Conservation (phyloP, 2,329 filamentous ascomycete species). For the Colletotrichum chrysophilum region DNA sequence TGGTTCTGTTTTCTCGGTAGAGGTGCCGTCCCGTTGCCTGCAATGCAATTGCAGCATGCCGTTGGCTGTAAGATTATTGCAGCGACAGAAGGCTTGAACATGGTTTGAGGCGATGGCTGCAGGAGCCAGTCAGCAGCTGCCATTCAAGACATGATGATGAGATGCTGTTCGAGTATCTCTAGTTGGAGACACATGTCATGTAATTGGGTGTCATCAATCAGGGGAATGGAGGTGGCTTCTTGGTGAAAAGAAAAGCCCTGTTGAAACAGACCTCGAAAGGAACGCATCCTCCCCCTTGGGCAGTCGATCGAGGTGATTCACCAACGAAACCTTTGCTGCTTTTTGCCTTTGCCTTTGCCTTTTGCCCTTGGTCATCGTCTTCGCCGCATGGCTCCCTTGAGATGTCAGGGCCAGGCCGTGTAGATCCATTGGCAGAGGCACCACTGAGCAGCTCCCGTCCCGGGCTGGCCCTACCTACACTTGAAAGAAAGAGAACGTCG, state of each 20-base stretch:
- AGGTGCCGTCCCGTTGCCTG: not conserved
- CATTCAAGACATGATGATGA: not conserved
- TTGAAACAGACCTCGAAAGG: not conserved
- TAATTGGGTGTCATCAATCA: not conserved
- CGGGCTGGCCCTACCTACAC: not conserved
- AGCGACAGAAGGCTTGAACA: not conserved
- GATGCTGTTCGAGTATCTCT: not conserved
- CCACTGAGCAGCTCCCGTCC: not conserved
- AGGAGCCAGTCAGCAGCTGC: not conserved
- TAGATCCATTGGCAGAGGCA: not conserved
- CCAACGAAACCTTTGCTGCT: not conserved
- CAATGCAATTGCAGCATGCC: not conserved
- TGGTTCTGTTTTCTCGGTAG: not conserved
- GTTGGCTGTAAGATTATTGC: not conserved
- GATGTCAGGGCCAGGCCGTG: not conserved
- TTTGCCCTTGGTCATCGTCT: not conserved
- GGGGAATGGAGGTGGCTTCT: not conserved
- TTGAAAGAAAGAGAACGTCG: constrained; percentile 3
- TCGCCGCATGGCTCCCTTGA: not conserved
- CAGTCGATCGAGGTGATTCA: not conserved
- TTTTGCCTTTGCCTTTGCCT: not conserved
- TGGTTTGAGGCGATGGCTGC: not conserved
- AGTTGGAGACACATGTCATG: not conserved
- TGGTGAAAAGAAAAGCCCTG: not conserved
- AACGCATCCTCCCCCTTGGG: not conserved